Percentiles rank a stretch among this genome's conserved stretches.
Evolutionary conservation across 192 early-diverging fungal species (phyloP).

Genomic region (Backusella australiensis): DNA sequence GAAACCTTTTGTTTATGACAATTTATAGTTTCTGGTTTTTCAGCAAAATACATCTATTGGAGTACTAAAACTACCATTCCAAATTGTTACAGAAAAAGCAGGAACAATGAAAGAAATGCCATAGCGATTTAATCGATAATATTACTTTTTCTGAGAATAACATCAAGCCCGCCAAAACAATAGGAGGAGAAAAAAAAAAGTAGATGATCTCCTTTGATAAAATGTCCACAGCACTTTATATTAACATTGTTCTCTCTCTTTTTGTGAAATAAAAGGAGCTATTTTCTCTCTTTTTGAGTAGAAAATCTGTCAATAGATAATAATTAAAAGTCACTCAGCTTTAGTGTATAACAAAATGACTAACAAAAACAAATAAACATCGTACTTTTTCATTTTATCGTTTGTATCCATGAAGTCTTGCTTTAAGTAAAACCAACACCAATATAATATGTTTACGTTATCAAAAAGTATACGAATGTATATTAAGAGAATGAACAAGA

Average conservation of each 20-base stretch:
- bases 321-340: not conserved
- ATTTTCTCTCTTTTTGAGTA: not conserved
- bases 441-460: not conserved
- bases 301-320: not conserved
- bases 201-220: constrained; percentile 2
- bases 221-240: not conserved
- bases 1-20: not conserved
- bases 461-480: not conserved
- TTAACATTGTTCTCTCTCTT: not conserved
- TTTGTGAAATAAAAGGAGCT: too few relatives aligned
- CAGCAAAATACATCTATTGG: too few relatives aligned
- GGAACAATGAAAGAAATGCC: not conserved
- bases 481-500: not conserved
- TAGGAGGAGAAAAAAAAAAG: not conserved
- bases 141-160: constrained; percentile 1
- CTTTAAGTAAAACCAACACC: not conserved
- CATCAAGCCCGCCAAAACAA: not conserved
- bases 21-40: not conserved
- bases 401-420: not conserved
- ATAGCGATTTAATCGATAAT: not conserved
- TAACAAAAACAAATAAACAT: constrained; percentile 2
- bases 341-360: not conserved
- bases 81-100: not conserved
- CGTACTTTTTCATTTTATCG: not conserved
- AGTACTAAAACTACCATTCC: not conserved